Evolutionary conservation across 2,329 filamentous ascomycete genomes (phyloP).

Genomic region (Venturia pyrina): DNA sequence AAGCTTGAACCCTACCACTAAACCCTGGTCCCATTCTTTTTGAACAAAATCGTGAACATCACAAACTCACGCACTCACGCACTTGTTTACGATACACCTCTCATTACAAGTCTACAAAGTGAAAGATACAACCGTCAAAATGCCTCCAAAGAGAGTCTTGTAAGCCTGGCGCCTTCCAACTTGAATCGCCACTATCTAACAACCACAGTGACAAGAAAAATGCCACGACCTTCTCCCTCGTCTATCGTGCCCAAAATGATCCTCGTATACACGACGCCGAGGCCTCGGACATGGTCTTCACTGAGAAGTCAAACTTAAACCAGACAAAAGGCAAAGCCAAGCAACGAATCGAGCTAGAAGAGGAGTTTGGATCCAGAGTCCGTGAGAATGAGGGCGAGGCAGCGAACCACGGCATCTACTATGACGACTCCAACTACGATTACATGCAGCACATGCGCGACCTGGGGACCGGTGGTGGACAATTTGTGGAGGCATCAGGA

Average conservation of each 20-base stretch:
- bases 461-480: conserved; percentile 56
- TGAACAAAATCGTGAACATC: background rate
- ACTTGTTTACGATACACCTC: background rate
- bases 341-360: conserved; percentile 66
- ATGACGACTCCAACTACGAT: conserved; percentile 90
- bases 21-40: background rate
- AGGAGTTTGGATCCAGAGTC: conserved; percentile 59
- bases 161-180: background rate
- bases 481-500: conserved; percentile 68
- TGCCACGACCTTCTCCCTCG: conserved; percentile 85
- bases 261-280: conserved; percentile 88
- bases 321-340: conserved; percentile 39
- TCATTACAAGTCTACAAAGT: background rate
- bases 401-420: conserved; percentile 87
- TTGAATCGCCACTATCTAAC: conserved; percentile 17
- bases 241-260: conserved; percentile 94
- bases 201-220: conserved; percentile 69
- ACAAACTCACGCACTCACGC: background rate
- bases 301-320: conserved; percentile 39
- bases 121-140: background rate
- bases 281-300: conserved; percentile 84
- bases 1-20: background rate
- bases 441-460: conserved; percentile 99
- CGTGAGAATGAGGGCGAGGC: conserved; percentile 92
- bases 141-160: background rate